Evolutionary conservation across 768 basidiomycete genomes (phyloP), one percentile per base, ranked within the genome.

Genomic region (Xerocomus spinulosus): DNA sequence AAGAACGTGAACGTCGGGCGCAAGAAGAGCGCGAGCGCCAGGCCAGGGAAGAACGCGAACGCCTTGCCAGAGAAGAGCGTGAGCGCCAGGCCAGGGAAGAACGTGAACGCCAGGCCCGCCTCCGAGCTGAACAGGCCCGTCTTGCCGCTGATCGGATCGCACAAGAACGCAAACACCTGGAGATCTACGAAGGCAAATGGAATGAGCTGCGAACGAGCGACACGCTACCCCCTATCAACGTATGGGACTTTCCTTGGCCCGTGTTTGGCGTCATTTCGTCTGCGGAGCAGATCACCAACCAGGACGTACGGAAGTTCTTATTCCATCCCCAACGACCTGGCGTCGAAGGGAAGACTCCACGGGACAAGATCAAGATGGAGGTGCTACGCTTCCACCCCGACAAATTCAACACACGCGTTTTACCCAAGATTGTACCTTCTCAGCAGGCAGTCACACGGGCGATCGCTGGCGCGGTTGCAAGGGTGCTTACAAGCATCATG

Each of bases 311-410:
- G 1, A 51, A 59, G 30, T 81, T 81, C 58, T 38, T 78, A 21
- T 65, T 72, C 42, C 67, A 73, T 52, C 63, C 66, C 21, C 58
- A 51, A 29, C 67, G 68, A 29, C 58, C 63, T 0, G 56, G 50
- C 6, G 43, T 58, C 20, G 53, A 64, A 29, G 62, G 58, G 4
- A 74, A 70, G 54, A 59, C 62, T 1, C 54, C 42, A 4, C 65
- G 61, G 47, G 75, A 73, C 32, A 54, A 61, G 17, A 48, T 76
- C 50, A 72, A 67, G 49, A 51, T 49, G n/a, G 79, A 82, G 52
- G 59, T 80, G 25, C 57, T 78, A 37, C 68, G 72, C 18, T 82
- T 75, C 70, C 79, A 82, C 50, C 77, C 79, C 5, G 80, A 83
- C 52, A 80, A 77, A 53, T 75, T 80, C 53, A 60, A 73, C 48